Conservation (phyloP, 208 protist species). For the Acanthamoeba healyi region DNA sequence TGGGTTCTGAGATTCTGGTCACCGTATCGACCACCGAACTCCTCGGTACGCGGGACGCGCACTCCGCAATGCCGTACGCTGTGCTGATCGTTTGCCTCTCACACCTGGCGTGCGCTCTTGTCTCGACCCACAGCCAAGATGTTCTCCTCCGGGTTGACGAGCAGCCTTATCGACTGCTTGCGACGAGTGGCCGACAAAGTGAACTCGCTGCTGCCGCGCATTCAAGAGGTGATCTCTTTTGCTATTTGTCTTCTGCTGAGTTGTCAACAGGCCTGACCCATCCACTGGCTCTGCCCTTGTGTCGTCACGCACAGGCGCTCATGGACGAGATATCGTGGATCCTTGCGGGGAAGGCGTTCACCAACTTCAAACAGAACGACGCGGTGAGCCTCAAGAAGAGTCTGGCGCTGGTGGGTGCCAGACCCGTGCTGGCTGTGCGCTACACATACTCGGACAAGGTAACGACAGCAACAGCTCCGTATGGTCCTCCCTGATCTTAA, state of each 20-base stretch:
- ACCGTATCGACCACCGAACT: constrained; percentile 36
- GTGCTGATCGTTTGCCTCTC: background rate
- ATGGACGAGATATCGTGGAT: constrained; percentile 69
- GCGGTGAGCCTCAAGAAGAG: constrained; percentile 10
- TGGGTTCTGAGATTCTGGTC: constrained; percentile 73
- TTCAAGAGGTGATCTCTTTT: constrained; percentile 77
- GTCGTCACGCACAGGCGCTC: background rate
- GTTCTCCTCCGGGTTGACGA: constrained; percentile 78
- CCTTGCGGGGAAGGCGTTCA: constrained; percentile 41
- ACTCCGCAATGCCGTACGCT: background rate
- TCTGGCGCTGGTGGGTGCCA: background rate
- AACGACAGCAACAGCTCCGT: background rate
- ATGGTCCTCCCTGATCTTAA: too few species aligned
- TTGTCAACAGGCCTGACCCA: too few species aligned
- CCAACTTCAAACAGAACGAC: constrained; percentile 30
- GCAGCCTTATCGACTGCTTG: constrained; percentile 77
- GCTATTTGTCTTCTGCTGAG: too few species aligned
- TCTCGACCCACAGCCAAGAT: constrained; percentile 67
- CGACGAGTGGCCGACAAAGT: constrained; percentile 79
- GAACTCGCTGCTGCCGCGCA: constrained; percentile 80
- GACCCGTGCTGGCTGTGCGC: background rate
- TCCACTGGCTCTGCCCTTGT: too few species aligned
- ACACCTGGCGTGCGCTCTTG: background rate
- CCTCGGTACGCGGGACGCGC: background rate
- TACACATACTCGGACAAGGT: constrained; percentile 34